These are phyloP conservation scores for Fonsecaea erecta DNA, from an alignment of 2,329 filamentous ascomycete species.

Conservation along the genomic window DNA sequence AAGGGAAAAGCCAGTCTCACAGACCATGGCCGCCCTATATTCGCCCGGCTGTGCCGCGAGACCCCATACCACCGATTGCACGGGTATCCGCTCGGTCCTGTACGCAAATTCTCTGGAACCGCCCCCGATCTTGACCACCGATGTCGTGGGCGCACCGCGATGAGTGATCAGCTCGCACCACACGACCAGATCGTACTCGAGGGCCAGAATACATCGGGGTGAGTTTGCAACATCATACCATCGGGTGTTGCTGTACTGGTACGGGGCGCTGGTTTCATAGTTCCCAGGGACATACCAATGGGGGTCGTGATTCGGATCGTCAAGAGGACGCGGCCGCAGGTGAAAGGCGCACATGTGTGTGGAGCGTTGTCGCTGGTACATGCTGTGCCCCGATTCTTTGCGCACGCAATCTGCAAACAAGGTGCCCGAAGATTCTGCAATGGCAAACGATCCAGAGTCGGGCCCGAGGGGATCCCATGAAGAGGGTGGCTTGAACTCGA, in stretches of 20 bases:
- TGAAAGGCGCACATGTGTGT: background rate
- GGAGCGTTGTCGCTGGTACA: too few relatives aligned
- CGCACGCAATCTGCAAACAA: slow-evolving; percentile 3
- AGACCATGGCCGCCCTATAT: background rate
- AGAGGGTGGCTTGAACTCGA: too few relatives aligned
- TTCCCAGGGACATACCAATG: background rate
- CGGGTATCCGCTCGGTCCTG: background rate
- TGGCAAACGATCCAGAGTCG: slow-evolving; percentile 1
- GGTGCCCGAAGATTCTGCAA: slow-evolving; percentile 1
- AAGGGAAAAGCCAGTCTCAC: background rate
- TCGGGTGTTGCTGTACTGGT: background rate
- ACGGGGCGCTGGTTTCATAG: background rate
- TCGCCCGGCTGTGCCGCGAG: slow-evolving; percentile 4
- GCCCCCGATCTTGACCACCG: background rate
- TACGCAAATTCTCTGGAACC: background rate
- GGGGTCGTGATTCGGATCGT: background rate
- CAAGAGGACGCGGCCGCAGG: background rate
- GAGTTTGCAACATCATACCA: background rate
- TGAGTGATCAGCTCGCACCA: background rate
- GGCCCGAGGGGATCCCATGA: too few relatives aligned
- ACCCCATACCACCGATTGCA: background rate
- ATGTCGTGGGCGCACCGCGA: background rate
- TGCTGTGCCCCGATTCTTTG: too few relatives aligned
- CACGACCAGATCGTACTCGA: slow-evolving; percentile 10
- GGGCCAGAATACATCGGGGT: background rate